Base-by-base conservation (phyloP, 2,329 filamentous ascomycete species). In the Ascochyta koolunga region DNA sequence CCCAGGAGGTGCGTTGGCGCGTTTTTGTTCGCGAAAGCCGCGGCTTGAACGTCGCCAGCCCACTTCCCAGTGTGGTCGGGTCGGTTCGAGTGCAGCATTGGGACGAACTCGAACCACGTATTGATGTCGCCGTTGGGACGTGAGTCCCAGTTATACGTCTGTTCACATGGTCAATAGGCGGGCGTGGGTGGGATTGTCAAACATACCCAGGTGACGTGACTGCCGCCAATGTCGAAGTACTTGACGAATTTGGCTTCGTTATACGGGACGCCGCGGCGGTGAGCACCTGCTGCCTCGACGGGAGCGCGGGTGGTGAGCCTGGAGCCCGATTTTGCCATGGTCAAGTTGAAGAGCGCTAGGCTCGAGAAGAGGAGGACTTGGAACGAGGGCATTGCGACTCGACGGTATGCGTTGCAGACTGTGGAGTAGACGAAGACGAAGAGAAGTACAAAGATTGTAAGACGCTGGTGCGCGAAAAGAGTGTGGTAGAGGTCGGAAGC, bases 131-230 rank as follows among this genome's bases (percentile, higher is more conserved):
- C 40, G 3, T 22, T 72, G 65, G 16, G 78, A 65, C 10, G 59
- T 59, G 80, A 79, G 46, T 76, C 84, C 88, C 88, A 90, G 80
- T 89, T 89, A 80, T 89, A 89, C 41, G 76, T 79, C 51, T 49
- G 6, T 3, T 13, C 15, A 10, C 4, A 4, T 15, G 13, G 5
- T 48, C 4, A 35, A 8, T 27, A n/a, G 1, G 8, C 10, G 19
- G 21, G 11, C 1, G 2, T 11, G 8, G 2, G 24, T 3, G 6
- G 9, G 0, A 7, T 9, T 2, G 2, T 10, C 11, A 31, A 10
- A 43, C 22, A 8, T 31, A 44, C 46, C 87, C 87, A 90, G 18
- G 74, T 73, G 58, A 83, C 77, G 47, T 80, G 66, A 35, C 74
- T 72, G 4, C 52, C 50, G 6, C 67, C 62, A 40, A 61, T 65